These are phyloP conservation scores for Boletus edulis DNA, from an alignment of 768 basidiomycete species.

Conservation along the genomic window DNA sequence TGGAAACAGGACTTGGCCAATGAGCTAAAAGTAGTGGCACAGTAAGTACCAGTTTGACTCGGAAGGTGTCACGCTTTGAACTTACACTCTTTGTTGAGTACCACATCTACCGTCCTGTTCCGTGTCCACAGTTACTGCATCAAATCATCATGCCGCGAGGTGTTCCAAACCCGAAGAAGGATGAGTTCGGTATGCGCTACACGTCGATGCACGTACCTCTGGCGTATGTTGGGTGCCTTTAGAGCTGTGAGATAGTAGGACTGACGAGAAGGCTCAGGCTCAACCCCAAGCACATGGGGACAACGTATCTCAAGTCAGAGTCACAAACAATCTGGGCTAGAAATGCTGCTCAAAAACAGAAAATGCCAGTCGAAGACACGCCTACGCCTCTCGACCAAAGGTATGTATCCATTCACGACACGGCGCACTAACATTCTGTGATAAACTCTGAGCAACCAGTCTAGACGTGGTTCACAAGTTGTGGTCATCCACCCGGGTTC, in stretches of 20 bases:
- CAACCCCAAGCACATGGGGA: constrained; percentile 78
- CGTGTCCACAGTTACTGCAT: not conserved
- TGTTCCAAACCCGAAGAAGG: constrained; percentile 74
- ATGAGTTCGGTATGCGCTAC: constrained; percentile 80
- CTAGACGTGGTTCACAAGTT: constrained; percentile 74
- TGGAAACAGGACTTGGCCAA: constrained; percentile 3
- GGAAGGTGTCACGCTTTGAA: too few species aligned
- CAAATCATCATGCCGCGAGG: constrained; percentile 68
- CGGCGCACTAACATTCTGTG: constrained; percentile 9
- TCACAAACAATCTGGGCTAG: constrained; percentile 71
- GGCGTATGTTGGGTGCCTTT: constrained; percentile 43
- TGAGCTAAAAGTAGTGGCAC: too few species aligned
- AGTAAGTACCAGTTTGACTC: too few species aligned
- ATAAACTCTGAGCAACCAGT: constrained; percentile 29
- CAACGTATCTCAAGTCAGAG: constrained; percentile 77
- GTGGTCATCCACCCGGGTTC: constrained; percentile 82
- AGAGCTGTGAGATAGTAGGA: not conserved
- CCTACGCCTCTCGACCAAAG: constrained; percentile 43
- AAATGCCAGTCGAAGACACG: constrained; percentile 41
- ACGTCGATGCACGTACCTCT: constrained; percentile 80
- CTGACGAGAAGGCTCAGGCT: constrained; percentile 41
- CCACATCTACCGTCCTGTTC: not conserved
- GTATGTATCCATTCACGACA: constrained; percentile 28
- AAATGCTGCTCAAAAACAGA: constrained; percentile 56
- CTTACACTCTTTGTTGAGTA: not conserved